phyloP scores from a whole-genome alignment of 2,329 filamentous ascomycete species.

The Aspergillus fumigatus region DNA sequence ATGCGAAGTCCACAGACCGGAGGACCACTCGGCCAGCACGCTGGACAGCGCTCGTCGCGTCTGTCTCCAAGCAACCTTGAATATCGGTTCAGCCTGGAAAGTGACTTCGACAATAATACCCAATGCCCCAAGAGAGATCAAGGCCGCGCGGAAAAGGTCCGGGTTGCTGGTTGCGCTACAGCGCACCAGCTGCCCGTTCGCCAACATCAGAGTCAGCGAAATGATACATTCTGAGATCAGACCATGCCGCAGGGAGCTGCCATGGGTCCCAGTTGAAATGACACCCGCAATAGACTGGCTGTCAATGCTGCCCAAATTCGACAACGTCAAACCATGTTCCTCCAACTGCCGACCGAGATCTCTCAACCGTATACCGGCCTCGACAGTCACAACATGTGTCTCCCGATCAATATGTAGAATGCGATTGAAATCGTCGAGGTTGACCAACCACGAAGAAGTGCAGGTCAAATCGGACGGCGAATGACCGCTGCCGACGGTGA shows the following conservation, averaged over 20 bases:
- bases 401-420: constrained; percentile 66
- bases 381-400: constrained; percentile 65
- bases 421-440: constrained; percentile 76
- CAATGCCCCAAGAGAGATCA: constrained; percentile 82
- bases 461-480: constrained; percentile 90
- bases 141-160: constrained; percentile 80
- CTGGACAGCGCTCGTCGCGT: constrained; percentile 65
- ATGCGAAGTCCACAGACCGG: constrained; percentile 71
- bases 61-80: constrained; percentile 84
- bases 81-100: constrained; percentile 72
- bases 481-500: constrained; percentile 85
- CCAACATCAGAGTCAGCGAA: constrained; percentile 72
- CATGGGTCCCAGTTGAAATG: constrained; percentile 90
- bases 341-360: constrained; percentile 71
- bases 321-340: constrained; percentile 73
- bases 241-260: constrained; percentile 78
- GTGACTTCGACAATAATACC: constrained; percentile 90
- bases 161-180: constrained; percentile 65
- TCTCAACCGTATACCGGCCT: constrained; percentile 83
- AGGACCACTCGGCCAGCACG: constrained; percentile 68
- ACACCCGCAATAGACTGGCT: constrained; percentile 89
- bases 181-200: constrained; percentile 67
- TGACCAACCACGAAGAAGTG: constrained; percentile 90
- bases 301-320: constrained; percentile 91
- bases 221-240: constrained; percentile 75